A percentile compares a stretch with the other conserved stretches of the same genome.
Evolutionary conservation across 768 basidiomycete species (phyloP).

Genomic region (Tylopilus balloui): DNA sequence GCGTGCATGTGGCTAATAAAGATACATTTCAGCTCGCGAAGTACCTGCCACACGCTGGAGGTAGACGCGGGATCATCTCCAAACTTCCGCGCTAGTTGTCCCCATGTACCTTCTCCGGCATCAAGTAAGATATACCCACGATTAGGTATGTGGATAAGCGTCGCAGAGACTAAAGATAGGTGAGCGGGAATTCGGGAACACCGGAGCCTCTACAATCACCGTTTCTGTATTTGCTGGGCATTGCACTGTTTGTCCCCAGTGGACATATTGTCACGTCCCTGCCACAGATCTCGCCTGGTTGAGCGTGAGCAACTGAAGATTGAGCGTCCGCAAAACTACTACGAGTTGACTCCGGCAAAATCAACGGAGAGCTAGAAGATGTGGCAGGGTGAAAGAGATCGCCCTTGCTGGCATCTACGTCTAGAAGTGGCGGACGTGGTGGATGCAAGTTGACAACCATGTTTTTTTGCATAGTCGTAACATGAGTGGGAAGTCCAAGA

Average conservation of each 20-base stretch:
- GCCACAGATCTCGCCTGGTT: slow-evolving; percentile 36
- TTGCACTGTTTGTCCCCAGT: slow-evolving; percentile 84
- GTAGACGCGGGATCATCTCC: slow-evolving; percentile 42
- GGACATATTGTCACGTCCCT: slow-evolving; percentile 67
- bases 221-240: slow-evolving; percentile 85
- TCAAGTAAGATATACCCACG: slow-evolving; percentile 80
- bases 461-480: slow-evolving; percentile 40
- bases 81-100: slow-evolving; percentile 77
- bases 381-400: slow-evolving; percentile 33
- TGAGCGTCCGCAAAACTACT: slow-evolving; percentile 40
- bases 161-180: slow-evolving; percentile 58
- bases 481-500: slow-evolving; percentile 46
- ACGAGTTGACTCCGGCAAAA: slow-evolving; percentile 29
- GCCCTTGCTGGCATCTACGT: slow-evolving; percentile 23
- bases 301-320: neutral
- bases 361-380: slow-evolving; percentile 9
- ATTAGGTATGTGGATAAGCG: slow-evolving; percentile 68
- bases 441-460: slow-evolving; percentile 46
- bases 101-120: slow-evolving; percentile 89
- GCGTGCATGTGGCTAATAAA: slow-evolving; percentile 90
- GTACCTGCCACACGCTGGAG: slow-evolving; percentile 49
- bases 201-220: slow-evolving; percentile 41
- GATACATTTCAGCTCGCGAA: slow-evolving; percentile 71
- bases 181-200: neutral
- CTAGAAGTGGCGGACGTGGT: slow-evolving; percentile 35